Evolutionary conservation across 495 filamentous ascomycete genomes (phyloP), one percentile per base, ranked within the genome.

Genomic region (Podospora bellae-mahoneyi): DNA sequence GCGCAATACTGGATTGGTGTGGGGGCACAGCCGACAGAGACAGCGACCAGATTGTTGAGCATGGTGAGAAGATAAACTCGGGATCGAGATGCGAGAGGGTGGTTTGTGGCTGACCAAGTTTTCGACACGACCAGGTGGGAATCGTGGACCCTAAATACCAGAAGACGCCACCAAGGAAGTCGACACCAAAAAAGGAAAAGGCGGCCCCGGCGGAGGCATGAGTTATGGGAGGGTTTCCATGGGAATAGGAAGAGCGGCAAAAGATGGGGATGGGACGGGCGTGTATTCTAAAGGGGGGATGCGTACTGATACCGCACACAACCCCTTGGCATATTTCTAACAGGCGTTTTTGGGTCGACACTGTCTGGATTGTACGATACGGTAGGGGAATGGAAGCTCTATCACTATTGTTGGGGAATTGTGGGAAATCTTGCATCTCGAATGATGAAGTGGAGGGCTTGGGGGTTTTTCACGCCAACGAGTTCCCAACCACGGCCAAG

Each of bases 1-100:
- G 91, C 94, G 64, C 89, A 91, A 78, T 99, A 99, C 81, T 99
- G 95, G 95, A 82, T 99, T 16, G 95, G 95, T 76, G 94, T 97
- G 10, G 95, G 95, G 3, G 95, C 95, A 54, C 95, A 99, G 80
- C 94, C 95, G 30, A 93, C 89, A 71, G 92, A 97, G 71, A 86
- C 91, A 4, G 91, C 89, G 30, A 96, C 93, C 95, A 84, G 93
- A 80, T 74, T 99, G 71, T 78, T 99, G 78, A 82, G 83, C 63
- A 88, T 97, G 91, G 95, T 97, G 83, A 62, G 39, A 48, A 13
- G 2, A 48, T 0, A 48, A 10, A 48, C 7, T 48, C 7, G 30
- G 1, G 7, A 32, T 32, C 30, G 1, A 32, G 7, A 32, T 32
- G 30, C 0, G 3, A 32, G 30, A 5, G 4, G 30, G 30, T 7